Base-by-base conservation (phyloP, 495 filamentous ascomycete genomes). In the Penicillium pulvis region DNA sequence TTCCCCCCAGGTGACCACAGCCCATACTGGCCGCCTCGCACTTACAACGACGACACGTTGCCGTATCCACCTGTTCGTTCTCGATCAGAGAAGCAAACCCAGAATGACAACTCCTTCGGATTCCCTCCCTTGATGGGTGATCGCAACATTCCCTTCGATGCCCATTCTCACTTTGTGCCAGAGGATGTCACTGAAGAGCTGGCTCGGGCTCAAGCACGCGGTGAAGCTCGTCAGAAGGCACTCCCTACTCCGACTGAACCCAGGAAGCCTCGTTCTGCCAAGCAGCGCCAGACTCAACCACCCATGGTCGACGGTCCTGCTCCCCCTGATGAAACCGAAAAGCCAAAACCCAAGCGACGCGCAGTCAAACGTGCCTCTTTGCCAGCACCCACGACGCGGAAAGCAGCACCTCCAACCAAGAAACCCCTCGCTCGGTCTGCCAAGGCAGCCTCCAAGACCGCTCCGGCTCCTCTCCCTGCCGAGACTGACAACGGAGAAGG, bases 111-210 rank as follows among this genome's bases (percentile, higher is more conserved):
- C 2, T 61, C 70, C 12, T 70, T 72, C 51, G 75, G 78, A 0
- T 79, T 69, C 54, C 75, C 78, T 3, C 78, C 78, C 0, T 64
- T 64, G 24, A 62, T 75, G 17, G 78, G 76, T 4, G 62, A 73
- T 35, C 73, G 75, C 4, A 79, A 81, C 53, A 30, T 75, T 16
- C 74, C 71, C 19, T 57, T 52, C 31, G 56, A 48, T 16, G 20
- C 23, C 3, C 44, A 28, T 26, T 39, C 58, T 4, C 43, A 47
- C 4, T 66, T 69, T 28, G 4, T 36, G 10, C n/a, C 24, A 12
- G 64, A 70, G 35, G 53, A 70, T 9, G 57, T 66, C 12, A 44
- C 36, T 12, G 64, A 70, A 35, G 53, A 71, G 6, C 49, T 62
- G 12, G 33, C 26, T 6, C 49, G 48, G 6, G 43, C 31, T 2